Evolutionary conservation across 352 stramenopile genomes (phyloP).

Genomic region (Globisporangium echinulatum): DNA sequence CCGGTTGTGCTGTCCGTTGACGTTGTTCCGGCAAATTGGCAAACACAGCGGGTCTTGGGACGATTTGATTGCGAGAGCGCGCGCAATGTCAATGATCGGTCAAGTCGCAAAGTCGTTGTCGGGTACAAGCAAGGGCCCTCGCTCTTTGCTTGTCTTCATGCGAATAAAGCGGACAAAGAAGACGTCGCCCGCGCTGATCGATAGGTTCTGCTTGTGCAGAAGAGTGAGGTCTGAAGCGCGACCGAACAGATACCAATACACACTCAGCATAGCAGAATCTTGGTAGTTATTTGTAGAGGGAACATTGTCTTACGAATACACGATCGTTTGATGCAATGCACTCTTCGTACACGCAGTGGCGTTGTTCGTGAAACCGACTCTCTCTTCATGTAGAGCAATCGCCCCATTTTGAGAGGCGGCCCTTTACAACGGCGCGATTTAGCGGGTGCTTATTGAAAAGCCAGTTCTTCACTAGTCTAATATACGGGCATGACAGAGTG

Average conservation of each 20-base stretch:
- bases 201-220: background rate
- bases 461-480: background rate
- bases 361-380: background rate
- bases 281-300: background rate
- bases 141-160: slow-evolving; percentile 1
- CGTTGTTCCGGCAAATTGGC: background rate
- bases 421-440: background rate
- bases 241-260: background rate
- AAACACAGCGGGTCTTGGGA: background rate
- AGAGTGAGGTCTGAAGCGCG: background rate
- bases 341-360: background rate
- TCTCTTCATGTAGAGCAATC: background rate
- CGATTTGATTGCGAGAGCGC: background rate
- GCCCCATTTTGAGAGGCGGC: background rate
- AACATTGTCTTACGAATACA: slow-evolving; percentile 2
- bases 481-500: background rate
- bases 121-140: background rate
- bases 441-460: background rate
- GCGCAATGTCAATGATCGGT: background rate
- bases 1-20: too few species aligned
- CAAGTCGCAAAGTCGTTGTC: background rate
- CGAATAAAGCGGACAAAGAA: background rate
- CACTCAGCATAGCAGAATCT: background rate
- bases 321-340: background rate
- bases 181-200: background rate